Base-by-base conservation (phyloP, 2,329 filamentous ascomycete genomes). In the Nothopassalora personata region DNA sequence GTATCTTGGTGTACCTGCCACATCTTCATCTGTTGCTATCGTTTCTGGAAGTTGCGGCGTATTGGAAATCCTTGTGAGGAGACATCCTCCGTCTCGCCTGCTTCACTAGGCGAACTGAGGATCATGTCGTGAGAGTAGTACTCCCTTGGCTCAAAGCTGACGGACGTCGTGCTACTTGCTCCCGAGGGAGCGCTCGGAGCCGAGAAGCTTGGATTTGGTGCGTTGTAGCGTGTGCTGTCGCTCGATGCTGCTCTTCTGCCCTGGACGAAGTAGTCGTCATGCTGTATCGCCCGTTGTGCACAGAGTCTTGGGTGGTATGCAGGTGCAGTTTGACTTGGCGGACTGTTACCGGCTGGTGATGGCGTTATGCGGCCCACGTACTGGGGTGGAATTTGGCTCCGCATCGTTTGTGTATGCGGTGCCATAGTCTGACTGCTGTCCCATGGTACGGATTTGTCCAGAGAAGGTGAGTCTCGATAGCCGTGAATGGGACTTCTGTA, bases 51-150 rank as follows among this genome's bases (percentile, higher is more conserved):
- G 15, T 51, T 51, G 6, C 49, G 27, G 13, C 49, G 49, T 9
- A 51, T 34, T 4, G 27, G 27, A 34, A 51, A 51, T 3, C 49
- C 49, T 34, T 51, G 49, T 18, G 49, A 51, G 5, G 49, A 51
- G 49, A 52, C 28, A 46, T 61, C 59, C 36, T 64, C 58, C 23
- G 27, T 64, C 28, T 63, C 62, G 11, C 57, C 59, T 2, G 62
- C 60, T 45, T 66, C 64, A 39, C 59, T 63, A 0, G 64, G 63
- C 13, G 64, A 60, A 50, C 64, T 63, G 10, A 63, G 33, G n/a
- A 48, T 57, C 28, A 64, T 27, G 11, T 61, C 56, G n/a, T 50
- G 58, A 23, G 55, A 45, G 23, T 55, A 54, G 2, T 45, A 9
- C 11, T 61, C 60, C 31, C 56, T 54, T 4, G 60, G 54, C 9